Evolutionary conservation across 768 basidiomycete species (phyloP).

Genomic region (Collybiopsis luxurians): DNA sequence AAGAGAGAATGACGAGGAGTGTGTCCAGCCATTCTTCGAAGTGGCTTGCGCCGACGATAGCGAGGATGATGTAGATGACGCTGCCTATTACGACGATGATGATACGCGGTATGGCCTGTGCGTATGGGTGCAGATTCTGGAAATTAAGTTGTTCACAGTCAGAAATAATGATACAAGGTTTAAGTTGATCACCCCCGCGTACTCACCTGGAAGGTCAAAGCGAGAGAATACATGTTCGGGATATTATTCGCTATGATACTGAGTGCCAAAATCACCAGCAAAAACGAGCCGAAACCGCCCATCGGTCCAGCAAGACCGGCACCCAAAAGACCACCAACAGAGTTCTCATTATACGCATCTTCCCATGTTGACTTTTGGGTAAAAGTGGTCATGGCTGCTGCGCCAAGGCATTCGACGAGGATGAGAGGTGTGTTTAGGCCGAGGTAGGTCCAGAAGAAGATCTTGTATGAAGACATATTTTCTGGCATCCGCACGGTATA

Average conservation of each 20-base stretch:
- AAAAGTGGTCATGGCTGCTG: constrained; percentile 45
- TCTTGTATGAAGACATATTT: constrained; percentile 20
- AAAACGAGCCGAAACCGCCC: constrained; percentile 54
- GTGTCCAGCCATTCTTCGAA: constrained; percentile 42
- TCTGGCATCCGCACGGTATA: constrained; percentile 52
- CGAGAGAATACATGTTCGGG: constrained; percentile 60
- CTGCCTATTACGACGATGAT: constrained; percentile 24
- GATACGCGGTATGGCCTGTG: constrained; percentile 36
- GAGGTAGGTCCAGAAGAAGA: constrained; percentile 51
- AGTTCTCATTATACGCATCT: constrained; percentile 35
- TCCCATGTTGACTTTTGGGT: constrained; percentile 43
- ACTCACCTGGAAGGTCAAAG: constrained; percentile 44
- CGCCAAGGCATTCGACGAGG: constrained; percentile 29
- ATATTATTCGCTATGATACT: constrained; percentile 64
- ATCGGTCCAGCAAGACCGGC: constrained; percentile 46
- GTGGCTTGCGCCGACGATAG: constrained; percentile 40
- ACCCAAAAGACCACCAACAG: constrained; percentile 49
- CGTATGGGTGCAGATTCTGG: constrained; percentile 24
- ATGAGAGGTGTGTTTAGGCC: constrained; percentile 47
- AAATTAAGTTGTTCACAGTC: constrained; percentile 30
- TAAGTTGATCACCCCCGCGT: constrained; percentile 27
- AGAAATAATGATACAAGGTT: constrained; percentile 36
- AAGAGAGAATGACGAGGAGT: constrained; percentile 34
- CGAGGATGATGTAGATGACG: constrained; percentile 12
- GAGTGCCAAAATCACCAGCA: constrained; percentile 57